Evolutionary conservation across 805 yeast species (phyloP).

Genomic region (Pachysolen tannophilus): DNA sequence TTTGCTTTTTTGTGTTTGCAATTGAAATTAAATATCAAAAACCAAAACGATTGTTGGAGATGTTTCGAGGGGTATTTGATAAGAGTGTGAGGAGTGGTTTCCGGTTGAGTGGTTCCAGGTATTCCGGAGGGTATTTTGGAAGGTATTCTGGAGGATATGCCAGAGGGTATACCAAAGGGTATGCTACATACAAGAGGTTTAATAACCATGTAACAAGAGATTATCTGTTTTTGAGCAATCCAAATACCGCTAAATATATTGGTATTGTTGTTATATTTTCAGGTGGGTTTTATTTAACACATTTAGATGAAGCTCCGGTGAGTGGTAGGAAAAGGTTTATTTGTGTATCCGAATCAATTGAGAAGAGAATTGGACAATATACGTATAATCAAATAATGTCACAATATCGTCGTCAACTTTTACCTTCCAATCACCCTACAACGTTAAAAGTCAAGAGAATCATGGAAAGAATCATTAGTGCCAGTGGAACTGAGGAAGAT

Average conservation of each 20-base stretch:
- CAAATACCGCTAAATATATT: constrained; percentile 14
- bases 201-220: constrained; percentile 10
- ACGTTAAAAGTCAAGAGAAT: constrained; percentile 48
- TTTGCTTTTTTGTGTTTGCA: too few relatives aligned
- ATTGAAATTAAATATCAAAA: too few relatives aligned
- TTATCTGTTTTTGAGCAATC: constrained; percentile 1
- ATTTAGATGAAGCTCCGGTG: constrained; percentile 75
- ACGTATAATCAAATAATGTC: constrained; percentile 53
- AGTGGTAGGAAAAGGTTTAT: constrained; percentile 67
- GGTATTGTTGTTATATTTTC: constrained; percentile 26
- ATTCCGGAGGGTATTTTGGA: too few relatives aligned
- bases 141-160: too few relatives aligned
- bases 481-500: constrained; percentile 29
- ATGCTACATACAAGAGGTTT: constrained; percentile 33
- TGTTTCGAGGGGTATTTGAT: too few relatives aligned
- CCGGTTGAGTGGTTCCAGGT: too few relatives aligned
- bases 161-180: too few relatives aligned
- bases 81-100: too few relatives aligned
- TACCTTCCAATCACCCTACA: constrained; percentile 59
- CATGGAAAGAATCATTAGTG: constrained; percentile 56
- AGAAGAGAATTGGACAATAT: constrained; percentile 50
- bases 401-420: constrained; percentile 42
- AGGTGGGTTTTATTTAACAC: constrained; percentile 34
- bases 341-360: constrained; percentile 62
- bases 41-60: too few relatives aligned